Conservation (phyloP, 1,284 basidiomycete species). For the Ustanciosporium gigantosporum region DNA sequence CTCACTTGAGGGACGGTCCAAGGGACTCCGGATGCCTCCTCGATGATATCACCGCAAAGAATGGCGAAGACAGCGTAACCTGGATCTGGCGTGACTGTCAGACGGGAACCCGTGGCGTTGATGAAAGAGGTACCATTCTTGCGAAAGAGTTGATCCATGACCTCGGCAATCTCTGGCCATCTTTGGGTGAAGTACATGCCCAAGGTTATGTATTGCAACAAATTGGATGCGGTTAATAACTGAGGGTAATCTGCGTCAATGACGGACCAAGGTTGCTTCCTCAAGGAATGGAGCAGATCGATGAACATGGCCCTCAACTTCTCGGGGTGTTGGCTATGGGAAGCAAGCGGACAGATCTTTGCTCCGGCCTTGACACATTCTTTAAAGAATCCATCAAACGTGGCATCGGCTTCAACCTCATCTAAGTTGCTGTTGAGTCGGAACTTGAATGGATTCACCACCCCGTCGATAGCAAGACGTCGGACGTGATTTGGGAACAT, state of each 20-base stretch:
- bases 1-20: conserved; percentile 25
- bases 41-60: conserved; percentile 31
- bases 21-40: conserved; percentile 3
- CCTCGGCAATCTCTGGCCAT: conserved; percentile 32
- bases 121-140: conserved; percentile 33
- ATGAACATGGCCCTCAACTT: conserved; percentile 25
- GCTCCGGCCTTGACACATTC: conserved; percentile 36
- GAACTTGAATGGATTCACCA: conserved; percentile 34
- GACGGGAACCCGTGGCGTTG: conserved; percentile 25
- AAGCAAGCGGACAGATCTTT: conserved; percentile 26
- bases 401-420: conserved; percentile 27
- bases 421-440: conserved; percentile 26
- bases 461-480: conserved; percentile 41
- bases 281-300: conserved; percentile 29
- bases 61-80: conserved; percentile 30
- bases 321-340: conserved; percentile 7
- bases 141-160: conserved; percentile 25
- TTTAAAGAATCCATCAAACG: conserved; percentile 27
- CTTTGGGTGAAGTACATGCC: conserved; percentile 29
- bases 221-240: conserved; percentile 32
- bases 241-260: conserved; percentile 24
- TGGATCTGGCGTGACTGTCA: too few species aligned
- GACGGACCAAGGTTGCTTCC: conserved; percentile 25
- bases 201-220: conserved; percentile 22
- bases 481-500: conserved; percentile 44